These are phyloP conservation scores for Arthrobotrys musiformis DNA, from an alignment of 2,329 filamentous ascomycete species.

Conservation along the genomic window DNA sequence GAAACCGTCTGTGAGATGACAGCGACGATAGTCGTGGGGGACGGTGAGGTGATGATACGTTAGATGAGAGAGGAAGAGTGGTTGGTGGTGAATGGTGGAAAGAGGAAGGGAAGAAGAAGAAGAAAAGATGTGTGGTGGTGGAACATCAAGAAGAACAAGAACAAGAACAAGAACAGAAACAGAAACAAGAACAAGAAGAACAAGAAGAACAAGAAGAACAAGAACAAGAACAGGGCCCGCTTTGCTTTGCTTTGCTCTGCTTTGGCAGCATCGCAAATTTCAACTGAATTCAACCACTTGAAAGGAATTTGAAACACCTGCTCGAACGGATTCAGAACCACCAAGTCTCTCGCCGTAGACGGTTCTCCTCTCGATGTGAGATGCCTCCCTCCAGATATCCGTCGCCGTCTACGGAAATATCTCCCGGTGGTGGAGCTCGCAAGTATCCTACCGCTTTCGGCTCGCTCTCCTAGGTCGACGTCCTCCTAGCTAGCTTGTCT, in stretches of 20 bases:
- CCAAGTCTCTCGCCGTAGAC: neutral
- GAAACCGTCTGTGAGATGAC: constrained; percentile 4
- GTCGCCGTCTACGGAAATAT: constrained; percentile 7
- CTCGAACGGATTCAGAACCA: neutral
- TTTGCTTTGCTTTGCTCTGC: too few species aligned
- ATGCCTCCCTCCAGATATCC: neutral
- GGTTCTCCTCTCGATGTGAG: neutral
- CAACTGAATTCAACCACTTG: constrained; percentile 51
- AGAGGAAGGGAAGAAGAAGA: constrained; percentile 47
- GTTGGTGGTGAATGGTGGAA: constrained; percentile 18
- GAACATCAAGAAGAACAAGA: constrained; percentile 6
- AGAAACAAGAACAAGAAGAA: neutral
- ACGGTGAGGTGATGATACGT: constrained; percentile 7
- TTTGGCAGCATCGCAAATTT: constrained; percentile 40
- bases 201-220: constrained; percentile 34
- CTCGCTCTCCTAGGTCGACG: constrained; percentile 6
- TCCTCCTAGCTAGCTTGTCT: neutral
- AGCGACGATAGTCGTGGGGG: neutral
- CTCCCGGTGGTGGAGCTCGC: constrained; percentile 6
- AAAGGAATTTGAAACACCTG: constrained; percentile 51
- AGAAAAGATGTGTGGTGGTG: constrained; percentile 52
- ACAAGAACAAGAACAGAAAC: constrained; percentile 14
- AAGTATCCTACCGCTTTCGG: constrained; percentile 1
- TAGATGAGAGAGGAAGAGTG: neutral
- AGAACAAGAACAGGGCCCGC: constrained; percentile 27